phyloP scores from a whole-genome alignment of 78 protist species.

The Dictyostelium purpureum region DNA sequence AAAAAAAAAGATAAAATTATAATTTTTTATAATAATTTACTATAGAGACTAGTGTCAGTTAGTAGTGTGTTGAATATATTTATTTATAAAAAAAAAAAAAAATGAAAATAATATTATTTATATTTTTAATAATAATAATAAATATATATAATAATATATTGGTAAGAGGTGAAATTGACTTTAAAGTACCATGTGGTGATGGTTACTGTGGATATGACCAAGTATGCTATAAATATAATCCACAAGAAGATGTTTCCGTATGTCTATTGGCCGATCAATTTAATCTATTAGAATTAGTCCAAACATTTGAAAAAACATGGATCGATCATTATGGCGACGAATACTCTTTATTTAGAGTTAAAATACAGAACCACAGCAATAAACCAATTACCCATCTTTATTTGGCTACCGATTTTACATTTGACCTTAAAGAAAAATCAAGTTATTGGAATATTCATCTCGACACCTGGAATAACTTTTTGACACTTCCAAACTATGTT shows the following conservation, averaged over 20 bases:
- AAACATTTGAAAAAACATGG: conserved; percentile 38
- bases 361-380: background rate
- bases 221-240: background rate
- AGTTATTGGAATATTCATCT: conserved; percentile 19
- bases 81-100: too few relatives aligned
- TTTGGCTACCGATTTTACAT: conserved; percentile 17
- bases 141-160: background rate
- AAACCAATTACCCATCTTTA: background rate
- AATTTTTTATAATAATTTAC: too few relatives aligned
- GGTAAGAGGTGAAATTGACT: background rate
- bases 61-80: too few relatives aligned
- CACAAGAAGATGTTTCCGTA: background rate
- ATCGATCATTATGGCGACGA: background rate
- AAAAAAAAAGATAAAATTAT: too few relatives aligned
- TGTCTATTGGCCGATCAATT: conserved; percentile 6
- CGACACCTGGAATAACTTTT: background rate
- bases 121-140: too few relatives aligned
- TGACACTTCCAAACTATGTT: background rate
- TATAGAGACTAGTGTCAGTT: too few relatives aligned
- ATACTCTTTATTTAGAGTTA: conserved; percentile 19
- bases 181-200: conserved; percentile 22
- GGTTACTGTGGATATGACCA: conserved; percentile 31
- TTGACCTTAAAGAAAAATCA: background rate
- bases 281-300: background rate
- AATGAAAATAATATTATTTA: too few relatives aligned